Conservation (phyloP, 352 stramenopile genomes). For the Phytophthora capsici region DNA sequence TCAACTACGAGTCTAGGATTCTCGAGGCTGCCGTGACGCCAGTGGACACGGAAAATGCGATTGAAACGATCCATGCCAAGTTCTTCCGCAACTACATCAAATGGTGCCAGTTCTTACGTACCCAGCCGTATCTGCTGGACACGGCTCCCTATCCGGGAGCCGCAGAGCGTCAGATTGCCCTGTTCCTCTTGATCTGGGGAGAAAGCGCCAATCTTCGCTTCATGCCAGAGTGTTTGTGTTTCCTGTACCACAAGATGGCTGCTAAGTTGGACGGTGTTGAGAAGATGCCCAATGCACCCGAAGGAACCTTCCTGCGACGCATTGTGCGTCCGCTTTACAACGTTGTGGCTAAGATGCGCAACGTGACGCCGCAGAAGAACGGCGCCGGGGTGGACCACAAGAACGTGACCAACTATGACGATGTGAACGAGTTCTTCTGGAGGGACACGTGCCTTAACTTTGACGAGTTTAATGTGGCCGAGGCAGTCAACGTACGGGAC, state of each 20-base stretch:
- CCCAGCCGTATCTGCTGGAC: conserved; percentile 84
- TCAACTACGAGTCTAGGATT: conserved; percentile 85
- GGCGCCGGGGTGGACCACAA: conserved; percentile 70
- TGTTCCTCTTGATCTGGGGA: conserved; percentile 89
- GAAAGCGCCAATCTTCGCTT: conserved; percentile 87
- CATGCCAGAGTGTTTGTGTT: conserved; percentile 91
- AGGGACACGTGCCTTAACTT: conserved; percentile 75
- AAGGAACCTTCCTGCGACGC: conserved; percentile 75
- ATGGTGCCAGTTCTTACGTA: conserved; percentile 95
- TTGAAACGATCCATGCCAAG: conserved; percentile 91
- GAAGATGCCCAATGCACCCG: conserved; percentile 59
- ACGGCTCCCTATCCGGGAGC: conserved; percentile 32
- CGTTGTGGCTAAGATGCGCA: conserved; percentile 80
- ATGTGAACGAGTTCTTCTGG: conserved; percentile 93
- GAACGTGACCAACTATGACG: conserved; percentile 91
- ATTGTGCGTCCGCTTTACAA: conserved; percentile 82
- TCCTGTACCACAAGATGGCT: conserved; percentile 86
- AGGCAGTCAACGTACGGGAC: conserved; percentile 67
- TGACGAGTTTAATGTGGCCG: conserved; percentile 82
- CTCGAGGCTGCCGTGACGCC: conserved; percentile 21
- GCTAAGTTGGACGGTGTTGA: conserved; percentile 72
- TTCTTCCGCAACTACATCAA: conserved; percentile 94
- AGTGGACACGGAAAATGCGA: conserved; percentile 61
- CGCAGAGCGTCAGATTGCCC: conserved; percentile 70
- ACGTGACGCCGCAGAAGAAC: conserved; percentile 39